Conservation (phyloP, 2,329 filamentous ascomycete genomes). For the Fusarium tupiense region DNA sequence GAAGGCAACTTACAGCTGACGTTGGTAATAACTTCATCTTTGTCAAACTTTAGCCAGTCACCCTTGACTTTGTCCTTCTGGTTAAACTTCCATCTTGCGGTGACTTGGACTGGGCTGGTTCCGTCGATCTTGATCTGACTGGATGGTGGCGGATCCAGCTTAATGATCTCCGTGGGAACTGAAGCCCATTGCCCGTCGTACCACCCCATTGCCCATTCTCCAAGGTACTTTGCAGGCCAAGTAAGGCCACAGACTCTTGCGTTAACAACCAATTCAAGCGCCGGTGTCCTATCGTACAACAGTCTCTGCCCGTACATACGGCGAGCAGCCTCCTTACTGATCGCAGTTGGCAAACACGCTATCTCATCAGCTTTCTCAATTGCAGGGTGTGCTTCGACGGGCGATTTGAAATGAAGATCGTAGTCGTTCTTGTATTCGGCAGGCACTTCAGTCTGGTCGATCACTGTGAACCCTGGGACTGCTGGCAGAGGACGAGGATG, state of each 20-base stretch:
- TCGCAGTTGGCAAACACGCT: slow-evolving; percentile 54
- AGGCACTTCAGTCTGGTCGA: slow-evolving; percentile 57
- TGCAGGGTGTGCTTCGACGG: slow-evolving; percentile 54
- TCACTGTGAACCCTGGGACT: slow-evolving; percentile 58
- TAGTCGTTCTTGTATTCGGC: slow-evolving; percentile 58
- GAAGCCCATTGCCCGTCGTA: slow-evolving; percentile 63
- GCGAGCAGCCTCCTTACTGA: slow-evolving; percentile 59
- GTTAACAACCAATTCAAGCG: slow-evolving; percentile 59
- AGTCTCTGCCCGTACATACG: slow-evolving; percentile 58
- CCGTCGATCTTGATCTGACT: slow-evolving; percentile 58
- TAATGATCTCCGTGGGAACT: slow-evolving; percentile 60
- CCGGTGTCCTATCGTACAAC: slow-evolving; percentile 56
- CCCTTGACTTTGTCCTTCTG: slow-evolving; percentile 53
- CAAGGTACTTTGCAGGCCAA: slow-evolving; percentile 61
- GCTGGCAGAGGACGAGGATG: slow-evolving; percentile 63
- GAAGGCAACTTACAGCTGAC: slow-evolving; percentile 60
- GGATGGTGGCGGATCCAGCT: slow-evolving; percentile 58
- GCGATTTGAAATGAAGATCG: slow-evolving; percentile 60
- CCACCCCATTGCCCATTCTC: slow-evolving; percentile 68
- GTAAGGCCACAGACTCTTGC: slow-evolving; percentile 61
- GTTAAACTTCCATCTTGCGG: slow-evolving; percentile 64
- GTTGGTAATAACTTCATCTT: slow-evolving; percentile 73
- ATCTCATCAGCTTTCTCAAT: slow-evolving; percentile 54
- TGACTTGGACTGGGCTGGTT: slow-evolving; percentile 58
- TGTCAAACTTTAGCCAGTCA: slow-evolving; percentile 70